Evolutionary conservation across 768 basidiomycete genomes (phyloP).

Genomic region (Antrodiella citrinella): DNA sequence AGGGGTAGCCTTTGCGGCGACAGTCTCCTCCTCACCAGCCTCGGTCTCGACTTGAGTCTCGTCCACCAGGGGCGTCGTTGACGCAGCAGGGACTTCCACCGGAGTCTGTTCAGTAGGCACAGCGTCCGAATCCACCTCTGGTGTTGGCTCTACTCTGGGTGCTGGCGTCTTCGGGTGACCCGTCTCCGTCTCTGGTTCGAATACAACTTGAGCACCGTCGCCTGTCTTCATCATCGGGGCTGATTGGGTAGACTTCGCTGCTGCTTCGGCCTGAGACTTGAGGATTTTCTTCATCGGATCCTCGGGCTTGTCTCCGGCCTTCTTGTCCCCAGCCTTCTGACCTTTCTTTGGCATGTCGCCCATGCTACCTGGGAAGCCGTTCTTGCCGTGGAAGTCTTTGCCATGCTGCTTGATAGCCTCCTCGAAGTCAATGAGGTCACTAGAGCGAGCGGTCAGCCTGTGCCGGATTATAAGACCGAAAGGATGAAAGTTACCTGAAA

Average conservation of each 20-base stretch:
- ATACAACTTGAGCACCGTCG: constrained; percentile 16
- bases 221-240: constrained; percentile 18
- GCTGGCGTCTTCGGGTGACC: constrained; percentile 17
- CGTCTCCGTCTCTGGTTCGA: constrained; percentile 11
- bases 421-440: constrained; percentile 44
- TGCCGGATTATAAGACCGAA: background rate
- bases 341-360: constrained; percentile 26
- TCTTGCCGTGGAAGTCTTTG: constrained; percentile 33
- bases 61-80: background rate
- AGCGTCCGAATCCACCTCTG: constrained; percentile 1
- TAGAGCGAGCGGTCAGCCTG: background rate
- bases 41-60: constrained; percentile 1
- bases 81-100: background rate
- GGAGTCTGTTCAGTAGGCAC: constrained; percentile 1
- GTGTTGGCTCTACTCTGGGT: constrained; percentile 5
- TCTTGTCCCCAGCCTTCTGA: background rate
- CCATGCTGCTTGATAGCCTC: constrained; percentile 35
- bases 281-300: constrained; percentile 20
- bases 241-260: constrained; percentile 12
- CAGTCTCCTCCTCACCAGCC: background rate
- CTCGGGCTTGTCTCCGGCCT: constrained; percentile 15
- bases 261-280: constrained; percentile 19
- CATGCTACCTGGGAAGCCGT: constrained; percentile 38
- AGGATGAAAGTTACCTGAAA: constrained; percentile 18
- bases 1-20: background rate